Conservation (phyloP, 345 rosid species). For the Heritiera fomes region DNA sequence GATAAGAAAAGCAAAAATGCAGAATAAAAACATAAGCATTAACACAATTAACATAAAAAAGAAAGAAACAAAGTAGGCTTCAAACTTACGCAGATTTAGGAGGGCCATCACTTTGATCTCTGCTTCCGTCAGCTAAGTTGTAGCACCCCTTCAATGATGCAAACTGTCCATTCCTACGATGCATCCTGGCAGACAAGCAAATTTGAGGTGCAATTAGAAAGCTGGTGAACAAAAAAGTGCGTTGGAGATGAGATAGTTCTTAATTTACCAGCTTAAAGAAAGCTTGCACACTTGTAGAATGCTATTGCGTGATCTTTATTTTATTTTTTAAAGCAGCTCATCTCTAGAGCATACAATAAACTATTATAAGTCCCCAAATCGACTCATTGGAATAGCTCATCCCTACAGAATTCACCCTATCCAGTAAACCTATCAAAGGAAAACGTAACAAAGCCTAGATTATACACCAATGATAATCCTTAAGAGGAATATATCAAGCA, state of each 20-base stretch:
- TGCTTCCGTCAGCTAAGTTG: constrained; percentile 30
- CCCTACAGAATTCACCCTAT: background rate
- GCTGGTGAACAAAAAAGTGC: background rate
- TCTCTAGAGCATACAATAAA: background rate
- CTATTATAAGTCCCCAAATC: background rate
- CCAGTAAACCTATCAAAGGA: background rate
- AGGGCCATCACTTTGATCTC: constrained; percentile 32
- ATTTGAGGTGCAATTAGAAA: background rate
- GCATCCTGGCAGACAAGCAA: constrained; percentile 48
- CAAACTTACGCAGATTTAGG: constrained; percentile 38
- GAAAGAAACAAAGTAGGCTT: background rate
- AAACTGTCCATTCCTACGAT: constrained; percentile 73
- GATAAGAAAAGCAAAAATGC: constrained; percentile 13
- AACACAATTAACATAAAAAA: constrained; percentile 1
- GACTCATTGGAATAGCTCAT: background rate
- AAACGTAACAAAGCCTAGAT: background rate
- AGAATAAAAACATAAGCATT: background rate
- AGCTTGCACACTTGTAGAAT: background rate
- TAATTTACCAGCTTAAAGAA: constrained; percentile 2
- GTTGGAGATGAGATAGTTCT: background rate
- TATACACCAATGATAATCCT: background rate
- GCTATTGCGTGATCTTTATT: background rate
- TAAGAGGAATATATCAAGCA: background rate
- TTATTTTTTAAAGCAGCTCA: background rate
- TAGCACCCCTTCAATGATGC: constrained; percentile 48